These are phyloP conservation scores for Globisporangium spinosum DNA, from an alignment of 352 stramenopile species.

Conservation along the genomic window DNA sequence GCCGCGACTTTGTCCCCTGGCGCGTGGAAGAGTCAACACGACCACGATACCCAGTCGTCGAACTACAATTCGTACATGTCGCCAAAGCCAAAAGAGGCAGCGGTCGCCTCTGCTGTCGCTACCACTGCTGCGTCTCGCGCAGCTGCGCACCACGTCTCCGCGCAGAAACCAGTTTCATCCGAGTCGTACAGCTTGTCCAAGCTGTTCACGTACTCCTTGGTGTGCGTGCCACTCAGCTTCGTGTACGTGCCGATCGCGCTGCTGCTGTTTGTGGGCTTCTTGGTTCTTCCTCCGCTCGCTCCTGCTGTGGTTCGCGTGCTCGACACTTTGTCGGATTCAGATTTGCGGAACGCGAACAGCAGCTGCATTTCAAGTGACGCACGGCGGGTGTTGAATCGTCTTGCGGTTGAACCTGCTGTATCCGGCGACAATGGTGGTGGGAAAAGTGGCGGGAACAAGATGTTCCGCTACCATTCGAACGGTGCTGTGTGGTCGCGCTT, in stretches of 20 bases:
- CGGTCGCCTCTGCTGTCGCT: not conserved
- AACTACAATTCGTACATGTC: conserved; percentile 56
- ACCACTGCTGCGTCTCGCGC: not conserved
- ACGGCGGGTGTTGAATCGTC: conserved; percentile 53
- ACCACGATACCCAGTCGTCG: conserved; percentile 25
- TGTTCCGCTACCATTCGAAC: conserved; percentile 60
- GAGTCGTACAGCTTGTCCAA: conserved; percentile 57
- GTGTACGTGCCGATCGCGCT: conserved; percentile 57
- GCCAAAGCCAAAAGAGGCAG: conserved; percentile 39
- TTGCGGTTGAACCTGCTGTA: conserved; percentile 29
- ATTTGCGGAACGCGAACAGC: conserved; percentile 73
- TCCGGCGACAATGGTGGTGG: conserved; percentile 2
- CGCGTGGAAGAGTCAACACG: conserved; percentile 19
- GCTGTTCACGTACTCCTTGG: conserved; percentile 58
- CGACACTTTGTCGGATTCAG: conserved; percentile 70
- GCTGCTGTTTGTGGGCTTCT: conserved; percentile 49
- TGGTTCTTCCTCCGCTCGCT: conserved; percentile 54
- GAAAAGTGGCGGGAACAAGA: conserved; percentile 27
- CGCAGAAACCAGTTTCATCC: conserved; percentile 8
- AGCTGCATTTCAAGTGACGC: conserved; percentile 43
- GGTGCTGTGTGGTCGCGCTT: conserved; percentile 62
- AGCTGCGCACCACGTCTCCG: not conserved
- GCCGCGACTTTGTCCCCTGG: conserved; percentile 5
- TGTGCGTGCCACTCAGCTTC: conserved; percentile 51
- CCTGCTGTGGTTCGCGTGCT: conserved; percentile 47